Evolutionary conservation across 2,329 filamentous ascomycete species (phyloP).

Genomic region (Penicillium psychrosexuale): DNA sequence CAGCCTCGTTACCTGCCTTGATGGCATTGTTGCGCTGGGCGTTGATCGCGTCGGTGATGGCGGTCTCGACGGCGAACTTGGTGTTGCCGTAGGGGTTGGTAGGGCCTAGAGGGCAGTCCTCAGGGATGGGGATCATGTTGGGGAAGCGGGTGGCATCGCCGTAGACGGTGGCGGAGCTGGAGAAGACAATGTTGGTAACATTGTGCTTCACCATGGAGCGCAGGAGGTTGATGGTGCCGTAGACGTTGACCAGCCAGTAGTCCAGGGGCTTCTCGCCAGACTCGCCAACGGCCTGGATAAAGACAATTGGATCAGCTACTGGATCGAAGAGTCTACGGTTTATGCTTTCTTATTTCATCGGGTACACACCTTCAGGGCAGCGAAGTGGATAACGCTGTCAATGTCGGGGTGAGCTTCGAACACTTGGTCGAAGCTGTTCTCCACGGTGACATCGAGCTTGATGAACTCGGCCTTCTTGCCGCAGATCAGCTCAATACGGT

Average conservation of each 20-base stretch:
- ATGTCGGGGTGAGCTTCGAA: conserved; percentile 88
- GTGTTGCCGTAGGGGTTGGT: conserved; percentile 98
- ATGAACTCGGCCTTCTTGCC: conserved; percentile 85
- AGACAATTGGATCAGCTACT: background rate
- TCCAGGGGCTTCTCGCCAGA: conserved; percentile 90
- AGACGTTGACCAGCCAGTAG: conserved; percentile 97
- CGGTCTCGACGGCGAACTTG: conserved; percentile 84
- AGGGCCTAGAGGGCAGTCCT: conserved; percentile 90
- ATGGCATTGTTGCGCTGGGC: conserved; percentile 78
- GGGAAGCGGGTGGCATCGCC: conserved; percentile 93
- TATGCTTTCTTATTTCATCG: background rate
- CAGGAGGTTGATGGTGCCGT: conserved; percentile 83
- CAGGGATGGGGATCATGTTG: conserved; percentile 98
- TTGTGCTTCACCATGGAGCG: conserved; percentile 83
- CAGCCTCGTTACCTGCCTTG: conserved; percentile 69
- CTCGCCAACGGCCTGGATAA: conserved; percentile 80
- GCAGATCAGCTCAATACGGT: conserved; percentile 90
- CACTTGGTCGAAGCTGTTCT: conserved; percentile 76
- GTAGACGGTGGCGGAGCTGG: conserved; percentile 95
- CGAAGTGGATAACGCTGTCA: conserved; percentile 98
- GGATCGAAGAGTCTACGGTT: background rate
- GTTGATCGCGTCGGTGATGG: conserved; percentile 87
- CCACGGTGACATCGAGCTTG: conserved; percentile 83
- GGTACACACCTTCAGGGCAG: conserved; percentile 75
- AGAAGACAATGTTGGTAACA: conserved; percentile 97